Evolutionary conservation across 2,329 filamentous ascomycete species (phyloP).

Genomic region (Paecilomyces sp.): DNA sequence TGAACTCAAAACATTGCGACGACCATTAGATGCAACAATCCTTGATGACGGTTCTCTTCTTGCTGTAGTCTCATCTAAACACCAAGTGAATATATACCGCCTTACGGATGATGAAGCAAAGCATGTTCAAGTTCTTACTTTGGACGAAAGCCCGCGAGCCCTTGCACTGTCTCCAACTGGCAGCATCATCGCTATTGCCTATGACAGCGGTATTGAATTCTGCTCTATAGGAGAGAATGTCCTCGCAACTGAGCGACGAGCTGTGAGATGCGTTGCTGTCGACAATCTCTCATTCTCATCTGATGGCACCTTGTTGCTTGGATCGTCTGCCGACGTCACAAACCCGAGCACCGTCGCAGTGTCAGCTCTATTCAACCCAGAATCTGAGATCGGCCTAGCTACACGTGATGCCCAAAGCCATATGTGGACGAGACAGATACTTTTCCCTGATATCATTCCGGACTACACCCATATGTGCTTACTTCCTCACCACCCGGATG

Average conservation of each 20-base stretch:
- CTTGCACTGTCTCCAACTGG: slow-evolving; percentile 77
- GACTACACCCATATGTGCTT: slow-evolving; percentile 72
- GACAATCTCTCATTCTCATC: slow-evolving; percentile 68
- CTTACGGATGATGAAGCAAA: slow-evolving; percentile 58
- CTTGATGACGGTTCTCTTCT: slow-evolving; percentile 69
- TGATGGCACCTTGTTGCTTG: slow-evolving; percentile 71
- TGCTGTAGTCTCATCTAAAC: slow-evolving; percentile 72
- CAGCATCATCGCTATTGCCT: slow-evolving; percentile 74
- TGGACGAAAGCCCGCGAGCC: slow-evolving; percentile 71
- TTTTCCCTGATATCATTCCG: slow-evolving; percentile 73
- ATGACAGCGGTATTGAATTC: slow-evolving; percentile 83
- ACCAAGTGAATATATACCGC: slow-evolving; percentile 82
- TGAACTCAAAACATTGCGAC: slow-evolving; percentile 71
- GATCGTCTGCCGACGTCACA: slow-evolving; percentile 60
- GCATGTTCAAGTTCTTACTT: slow-evolving; percentile 64
- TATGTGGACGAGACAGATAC: slow-evolving; percentile 78
- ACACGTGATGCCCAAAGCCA: slow-evolving; percentile 58
- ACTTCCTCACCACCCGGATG: slow-evolving; percentile 43
- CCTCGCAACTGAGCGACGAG: slow-evolving; percentile 59
- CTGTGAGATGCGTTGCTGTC: slow-evolving; percentile 71
- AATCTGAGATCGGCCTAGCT: slow-evolving; percentile 43
- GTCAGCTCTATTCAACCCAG: slow-evolving; percentile 71
- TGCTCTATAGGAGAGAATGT: slow-evolving; percentile 62
- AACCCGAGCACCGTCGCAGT: slow-evolving; percentile 67
- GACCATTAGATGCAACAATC: slow-evolving; percentile 70